Percentiles rank a stretch among this genome's conserved stretches.
phyloP scores from a whole-genome alignment of 768 basidiomycete genomes.

The Gloeopeniophorella convolvens region DNA sequence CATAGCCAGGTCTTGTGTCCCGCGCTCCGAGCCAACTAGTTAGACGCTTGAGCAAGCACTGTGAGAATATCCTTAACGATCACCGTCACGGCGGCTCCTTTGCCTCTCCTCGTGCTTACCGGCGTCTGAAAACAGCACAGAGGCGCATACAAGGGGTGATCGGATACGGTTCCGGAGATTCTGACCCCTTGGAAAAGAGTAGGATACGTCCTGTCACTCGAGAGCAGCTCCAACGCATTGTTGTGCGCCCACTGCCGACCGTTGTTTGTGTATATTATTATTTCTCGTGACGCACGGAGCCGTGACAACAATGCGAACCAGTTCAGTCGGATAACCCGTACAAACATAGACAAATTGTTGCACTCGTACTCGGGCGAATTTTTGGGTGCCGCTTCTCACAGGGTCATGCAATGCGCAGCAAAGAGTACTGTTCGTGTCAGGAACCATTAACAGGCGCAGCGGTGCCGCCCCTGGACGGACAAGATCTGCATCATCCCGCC shows the following conservation, averaged over 20 bases:
- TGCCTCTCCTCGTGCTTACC: neutral
- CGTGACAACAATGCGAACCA: constrained; percentile 1
- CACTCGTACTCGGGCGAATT: neutral
- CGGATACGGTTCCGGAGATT: too few species aligned
- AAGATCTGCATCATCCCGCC: constrained; percentile 1
- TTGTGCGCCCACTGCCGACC: neutral
- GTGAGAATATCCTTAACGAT: constrained; percentile 11
- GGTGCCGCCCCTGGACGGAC: neutral
- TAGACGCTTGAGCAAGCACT: constrained; percentile 4
- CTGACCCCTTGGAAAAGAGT: too few species aligned
- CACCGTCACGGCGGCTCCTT: constrained; percentile 1
- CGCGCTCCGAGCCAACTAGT: neutral
- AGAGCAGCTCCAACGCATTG: too few species aligned
- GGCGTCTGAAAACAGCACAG: too few species aligned
- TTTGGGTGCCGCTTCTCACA: neutral
- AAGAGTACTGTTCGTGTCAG: neutral
- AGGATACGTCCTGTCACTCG: too few species aligned
- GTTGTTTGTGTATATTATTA: constrained; percentile 1
- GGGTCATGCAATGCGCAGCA: constrained; percentile 3
- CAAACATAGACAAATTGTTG: too few species aligned
- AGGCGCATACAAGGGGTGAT: too few species aligned
- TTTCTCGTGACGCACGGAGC: constrained; percentile 6
- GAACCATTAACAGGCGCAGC: neutral
- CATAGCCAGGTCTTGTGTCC: neutral
- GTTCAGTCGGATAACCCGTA: neutral